Conservation (phyloP, 2,329 filamentous ascomycete genomes). For the Clonostachys sp. region DNA sequence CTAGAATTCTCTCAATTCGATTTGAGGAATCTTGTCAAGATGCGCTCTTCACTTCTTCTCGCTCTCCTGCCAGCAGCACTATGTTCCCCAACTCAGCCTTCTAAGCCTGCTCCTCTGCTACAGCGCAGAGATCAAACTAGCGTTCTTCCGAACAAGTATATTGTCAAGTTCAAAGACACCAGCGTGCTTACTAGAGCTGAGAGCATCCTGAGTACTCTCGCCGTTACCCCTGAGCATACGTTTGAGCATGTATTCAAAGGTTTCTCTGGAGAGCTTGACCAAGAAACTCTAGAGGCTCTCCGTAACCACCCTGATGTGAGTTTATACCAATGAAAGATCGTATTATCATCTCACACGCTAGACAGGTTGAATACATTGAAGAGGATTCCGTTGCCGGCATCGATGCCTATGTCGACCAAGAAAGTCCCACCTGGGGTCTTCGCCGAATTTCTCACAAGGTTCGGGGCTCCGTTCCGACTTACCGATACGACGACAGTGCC, state of each 20-base stretch:
- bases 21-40: too few species aligned
- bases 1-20: too few species aligned
- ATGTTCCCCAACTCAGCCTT: slow-evolving; percentile 12
- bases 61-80: slow-evolving; percentile 13
- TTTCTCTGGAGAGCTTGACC: slow-evolving; percentile 7
- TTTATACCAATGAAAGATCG: too few species aligned
- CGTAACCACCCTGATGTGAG: slow-evolving; percentile 8
- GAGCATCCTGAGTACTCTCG: slow-evolving; percentile 4
- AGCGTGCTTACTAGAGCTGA: slow-evolving; percentile 5
- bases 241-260: slow-evolving; percentile 7
- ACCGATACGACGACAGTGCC: slow-evolving; percentile 83
- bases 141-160: slow-evolving; percentile 18
- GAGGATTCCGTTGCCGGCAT: slow-evolving; percentile 89
- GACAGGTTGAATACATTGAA: slow-evolving; percentile 92
- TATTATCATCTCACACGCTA: too few species aligned
- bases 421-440: slow-evolving; percentile 86
- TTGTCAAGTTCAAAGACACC: slow-evolving; percentile 19
- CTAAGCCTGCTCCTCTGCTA: slow-evolving; percentile 16
- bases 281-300: slow-evolving; percentile 4
- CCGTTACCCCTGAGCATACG: slow-evolving; percentile 6
- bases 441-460: slow-evolving; percentile 96
- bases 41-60: slow-evolving; percentile 7
- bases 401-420: slow-evolving; percentile 70
- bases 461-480: slow-evolving; percentile 91
- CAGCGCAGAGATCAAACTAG: slow-evolving; percentile 3